Base-by-base conservation (phyloP, 1,139 yeast species). In the Yamadazyma conglobata region DNA sequence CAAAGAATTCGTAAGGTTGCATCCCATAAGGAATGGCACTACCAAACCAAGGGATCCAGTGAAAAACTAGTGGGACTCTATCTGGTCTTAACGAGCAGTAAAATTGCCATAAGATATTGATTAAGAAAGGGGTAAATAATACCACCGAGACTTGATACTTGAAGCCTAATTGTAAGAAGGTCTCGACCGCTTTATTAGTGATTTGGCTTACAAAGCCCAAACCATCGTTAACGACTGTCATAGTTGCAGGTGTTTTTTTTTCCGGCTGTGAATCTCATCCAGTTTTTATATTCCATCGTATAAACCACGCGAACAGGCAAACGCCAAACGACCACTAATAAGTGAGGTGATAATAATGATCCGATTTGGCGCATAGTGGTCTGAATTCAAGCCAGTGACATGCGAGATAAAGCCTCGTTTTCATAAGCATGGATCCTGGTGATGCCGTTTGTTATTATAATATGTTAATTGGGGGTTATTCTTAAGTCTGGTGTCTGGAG, bases 1-100 rank as follows among this genome's bases (percentile, higher is more conserved):
- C 82, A 50, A 91, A 93, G 58, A 91, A 91, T 36, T 77, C 86
- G 55, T 89, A 91, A 12, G 98, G 98, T 44, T 81, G 80, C 82
- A 80, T 83, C 48, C 98, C 98, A 54, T 86, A 91, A 6, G 72
- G 62, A 22, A 83, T 77, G 24, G 97, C 93, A 23, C 93, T 82
- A 27, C 98, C 98, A 33, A 91, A 67, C 95, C 96, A 89, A 19
- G 98, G 98, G 41, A 91, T 66, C 83, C 89, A 82, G 65, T 91
- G 83, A 55, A 86, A 87, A 6, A 87, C 97, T 45, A 91, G 57
- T 5, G 98, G 98, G 10, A 77, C 93, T 41, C 91, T 67, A 56
- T 84, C 93, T 36, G 73, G 84, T 58, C 91, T 73, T 32, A 84
- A 53, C 7, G 86, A 74, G 53, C 82, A 81, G 15, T 77, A 51